A percentile compares a stretch with the other conserved stretches of the same genome.
These are phyloP conservation scores for Angophora floribunda DNA, from an alignment of 345 rosid genomes.

Conservation along the genomic window DNA sequence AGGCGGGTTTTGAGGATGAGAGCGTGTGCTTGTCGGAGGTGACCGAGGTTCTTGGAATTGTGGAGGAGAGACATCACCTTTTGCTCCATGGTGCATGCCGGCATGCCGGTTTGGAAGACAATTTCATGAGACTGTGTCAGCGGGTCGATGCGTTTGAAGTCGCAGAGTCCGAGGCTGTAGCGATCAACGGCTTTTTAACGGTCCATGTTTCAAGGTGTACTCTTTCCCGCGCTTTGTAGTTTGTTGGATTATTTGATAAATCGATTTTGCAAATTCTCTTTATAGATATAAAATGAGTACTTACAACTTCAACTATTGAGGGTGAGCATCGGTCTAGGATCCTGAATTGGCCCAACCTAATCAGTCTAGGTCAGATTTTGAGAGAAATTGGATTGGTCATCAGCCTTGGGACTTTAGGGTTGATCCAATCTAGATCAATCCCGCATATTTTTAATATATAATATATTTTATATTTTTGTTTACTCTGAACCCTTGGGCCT, in stretches of 20 bases:
- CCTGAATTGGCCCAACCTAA: too few relatives aligned
- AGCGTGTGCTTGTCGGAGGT: background rate
- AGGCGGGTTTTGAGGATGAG: slow-evolving; percentile 1
- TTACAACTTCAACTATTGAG: background rate
- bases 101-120: background rate
- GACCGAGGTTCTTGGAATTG: background rate
- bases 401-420: too few relatives aligned
- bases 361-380: too few relatives aligned
- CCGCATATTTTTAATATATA: too few relatives aligned
- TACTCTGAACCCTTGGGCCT: too few relatives aligned
- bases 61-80: background rate
- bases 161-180: background rate
- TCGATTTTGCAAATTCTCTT: background rate
- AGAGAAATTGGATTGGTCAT: too few relatives aligned
- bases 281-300: background rate
- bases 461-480: too few relatives aligned
- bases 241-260: background rate
- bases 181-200: background rate
- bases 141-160: background rate
- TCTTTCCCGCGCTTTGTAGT: background rate
- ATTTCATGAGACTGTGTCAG: background rate
- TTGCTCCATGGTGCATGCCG: background rate
- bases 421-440: too few relatives aligned
- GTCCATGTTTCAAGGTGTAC: background rate
- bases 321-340: too few relatives aligned